Evolutionary conservation across 2,329 filamentous ascomycete species (phyloP), one percentile per base, ranked within the genome.

Genomic region (Corinectria fuckeliana): DNA sequence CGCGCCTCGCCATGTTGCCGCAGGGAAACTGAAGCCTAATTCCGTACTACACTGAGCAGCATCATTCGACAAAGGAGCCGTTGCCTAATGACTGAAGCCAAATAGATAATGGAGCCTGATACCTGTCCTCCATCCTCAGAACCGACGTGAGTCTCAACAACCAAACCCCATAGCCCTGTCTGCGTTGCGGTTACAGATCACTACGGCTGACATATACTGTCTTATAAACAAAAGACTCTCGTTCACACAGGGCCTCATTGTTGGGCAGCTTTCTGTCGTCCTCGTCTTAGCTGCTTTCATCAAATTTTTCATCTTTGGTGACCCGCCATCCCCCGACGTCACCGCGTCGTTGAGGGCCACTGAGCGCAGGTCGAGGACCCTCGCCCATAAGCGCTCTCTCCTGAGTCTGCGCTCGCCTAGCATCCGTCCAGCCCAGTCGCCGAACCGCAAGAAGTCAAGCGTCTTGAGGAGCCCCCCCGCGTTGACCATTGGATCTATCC

Each of bases 251-350:
- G 95, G 95, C 25, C 90, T 99, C 68, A 87, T 99, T 48, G 83
- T 98, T 28, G 95, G 95, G 49, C 95, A 99, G 76, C 83, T 99
- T 50, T 96, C 93, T 2, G 91, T 99, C 44, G 91, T 97, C 13
- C 81, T 98, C 21, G 84, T 99, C 36, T 87, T 99, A 62, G 93
- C 93, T 65, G 92, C 91, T 67, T 98, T 99, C 78, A 98, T 99
- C 77, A 97, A 97, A 75, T 99, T 97, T 86, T 99, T 99, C 85
- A 98, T 99, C 73, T 98, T 99, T 74, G 95, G 95, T 69, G 95
- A 98, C 73, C 88, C 92, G 5, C 92, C 93, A 1, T 92, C 91
- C 1, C 84, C 92, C 61, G 93, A 96, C 64, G 88, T 90, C 54
- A 91, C 90, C 18, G 91, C 92, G 11, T 84, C 91, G 7, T 81